Percentiles rank a stretch among this genome's conserved stretches.
Conservation (phyloP, 2,329 filamentous ascomycete genomes). For the Acarospora socialis region DNA sequence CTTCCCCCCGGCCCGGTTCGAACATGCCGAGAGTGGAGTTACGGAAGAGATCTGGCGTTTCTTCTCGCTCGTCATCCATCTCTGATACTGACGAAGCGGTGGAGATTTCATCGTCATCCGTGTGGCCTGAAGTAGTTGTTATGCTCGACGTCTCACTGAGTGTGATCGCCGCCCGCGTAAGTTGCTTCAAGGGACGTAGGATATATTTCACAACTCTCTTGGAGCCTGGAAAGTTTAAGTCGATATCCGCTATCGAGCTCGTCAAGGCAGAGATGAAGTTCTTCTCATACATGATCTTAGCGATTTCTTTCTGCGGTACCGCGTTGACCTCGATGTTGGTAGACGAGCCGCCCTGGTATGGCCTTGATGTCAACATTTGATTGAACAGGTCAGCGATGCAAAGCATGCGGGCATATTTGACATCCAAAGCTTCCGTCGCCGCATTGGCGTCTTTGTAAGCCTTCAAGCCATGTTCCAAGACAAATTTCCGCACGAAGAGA, state of each 20-base stretch:
- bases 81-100: conserved; percentile 84
- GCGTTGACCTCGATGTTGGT: conserved; percentile 15
- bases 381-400: conserved; percentile 84
- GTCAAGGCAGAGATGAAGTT: conserved; percentile 83
- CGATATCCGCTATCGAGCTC: conserved; percentile 83
- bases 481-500: conserved; percentile 84
- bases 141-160: conserved; percentile 72
- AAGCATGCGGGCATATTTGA: conserved; percentile 77
- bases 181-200: conserved; percentile 68
- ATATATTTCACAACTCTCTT: conserved; percentile 96
- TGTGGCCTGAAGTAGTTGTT: conserved; percentile 49
- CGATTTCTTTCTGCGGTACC: conserved; percentile 65
- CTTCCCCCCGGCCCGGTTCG: conserved; percentile 66
- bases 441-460: conserved; percentile 78
- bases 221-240: conserved; percentile 83
- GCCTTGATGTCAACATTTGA: conserved; percentile 72
- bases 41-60: conserved; percentile 92
- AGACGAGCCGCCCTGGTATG: conserved; percentile 41
- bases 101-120: conserved; percentile 74
- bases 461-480: conserved; percentile 81
- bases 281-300: conserved; percentile 96
- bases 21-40: conserved; percentile 94
- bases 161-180: conserved; percentile 76
- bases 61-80: conserved; percentile 71
- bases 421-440: conserved; percentile 66